Evolutionary conservation across 73 alveolate species (phyloP).

Genomic region (Paramecium primaurelia): DNA sequence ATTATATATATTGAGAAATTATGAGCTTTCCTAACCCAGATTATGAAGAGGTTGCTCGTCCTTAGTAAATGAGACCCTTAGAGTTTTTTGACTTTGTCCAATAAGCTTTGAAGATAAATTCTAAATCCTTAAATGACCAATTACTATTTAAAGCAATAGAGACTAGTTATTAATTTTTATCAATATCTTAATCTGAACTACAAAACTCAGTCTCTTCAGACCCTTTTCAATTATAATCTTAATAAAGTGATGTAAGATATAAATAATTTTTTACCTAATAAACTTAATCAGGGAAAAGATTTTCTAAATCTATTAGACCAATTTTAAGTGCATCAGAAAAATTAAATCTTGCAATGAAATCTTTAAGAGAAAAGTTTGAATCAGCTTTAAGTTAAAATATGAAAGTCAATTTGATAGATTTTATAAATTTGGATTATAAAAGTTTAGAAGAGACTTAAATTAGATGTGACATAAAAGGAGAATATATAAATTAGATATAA

Average conservation of each 20-base stretch:
- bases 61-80: background rate
- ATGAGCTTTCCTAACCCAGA: slow-evolving; percentile 9
- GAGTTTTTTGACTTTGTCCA: background rate
- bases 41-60: background rate
- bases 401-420: background rate
- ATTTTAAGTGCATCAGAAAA: background rate
- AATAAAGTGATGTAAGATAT: background rate
- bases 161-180: background rate
- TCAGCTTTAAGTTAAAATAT: background rate
- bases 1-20: background rate
- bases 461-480: background rate
- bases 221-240: background rate
- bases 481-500: background rate
- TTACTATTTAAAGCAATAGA: background rate
- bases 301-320: background rate
- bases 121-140: background rate
- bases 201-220: background rate
- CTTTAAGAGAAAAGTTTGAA: background rate
- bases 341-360: background rate
- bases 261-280: background rate
- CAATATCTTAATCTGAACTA: background rate
- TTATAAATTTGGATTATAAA: background rate
- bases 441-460: background rate
- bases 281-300: background rate
- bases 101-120: background rate